Percentiles rank a stretch among this genome's conserved stretches.
Evolutionary conservation across 2,329 filamentous ascomycete species (phyloP).

Genomic region (Monilinia vaccinii-corymbosi): DNA sequence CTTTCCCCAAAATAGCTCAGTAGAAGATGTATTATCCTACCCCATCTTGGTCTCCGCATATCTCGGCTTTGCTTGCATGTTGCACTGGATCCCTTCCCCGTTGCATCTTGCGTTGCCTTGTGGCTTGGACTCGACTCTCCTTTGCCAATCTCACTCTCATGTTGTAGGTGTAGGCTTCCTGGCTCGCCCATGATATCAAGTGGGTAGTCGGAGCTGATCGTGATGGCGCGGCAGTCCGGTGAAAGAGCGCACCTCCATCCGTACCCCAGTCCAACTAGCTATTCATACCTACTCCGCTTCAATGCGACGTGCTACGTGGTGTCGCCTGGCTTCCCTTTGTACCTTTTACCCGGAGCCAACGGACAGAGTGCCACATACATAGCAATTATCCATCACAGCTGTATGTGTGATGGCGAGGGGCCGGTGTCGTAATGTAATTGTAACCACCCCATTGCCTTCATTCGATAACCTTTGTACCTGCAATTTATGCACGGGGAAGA

Average conservation of each 20-base stretch:
- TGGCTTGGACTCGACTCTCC: no score
- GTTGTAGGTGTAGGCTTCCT: background rate
- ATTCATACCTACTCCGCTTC: no score
- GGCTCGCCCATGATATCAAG: background rate
- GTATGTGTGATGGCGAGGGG: background rate
- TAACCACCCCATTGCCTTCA: background rate
- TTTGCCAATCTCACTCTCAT: background rate
- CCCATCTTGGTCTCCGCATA: background rate
- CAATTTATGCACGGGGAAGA: background rate
- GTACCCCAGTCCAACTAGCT: no score
- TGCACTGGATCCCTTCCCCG: no score
- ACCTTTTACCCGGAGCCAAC: background rate
- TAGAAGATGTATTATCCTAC: no score
- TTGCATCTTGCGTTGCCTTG: no score
- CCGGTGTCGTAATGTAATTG: no score
- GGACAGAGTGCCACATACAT: background rate
- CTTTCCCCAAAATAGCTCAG: background rate
- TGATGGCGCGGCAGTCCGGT: background rate
- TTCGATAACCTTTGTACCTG: no score
- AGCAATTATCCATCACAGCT: background rate
- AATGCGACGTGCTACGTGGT: background rate
- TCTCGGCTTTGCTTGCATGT: constrained; percentile 1
- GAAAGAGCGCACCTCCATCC: background rate
- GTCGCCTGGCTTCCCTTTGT: background rate
- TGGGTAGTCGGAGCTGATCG: no score